Evolutionary conservation across 768 basidiomycete genomes (phyloP).

Genomic region (Gymnopilus dilepis): DNA sequence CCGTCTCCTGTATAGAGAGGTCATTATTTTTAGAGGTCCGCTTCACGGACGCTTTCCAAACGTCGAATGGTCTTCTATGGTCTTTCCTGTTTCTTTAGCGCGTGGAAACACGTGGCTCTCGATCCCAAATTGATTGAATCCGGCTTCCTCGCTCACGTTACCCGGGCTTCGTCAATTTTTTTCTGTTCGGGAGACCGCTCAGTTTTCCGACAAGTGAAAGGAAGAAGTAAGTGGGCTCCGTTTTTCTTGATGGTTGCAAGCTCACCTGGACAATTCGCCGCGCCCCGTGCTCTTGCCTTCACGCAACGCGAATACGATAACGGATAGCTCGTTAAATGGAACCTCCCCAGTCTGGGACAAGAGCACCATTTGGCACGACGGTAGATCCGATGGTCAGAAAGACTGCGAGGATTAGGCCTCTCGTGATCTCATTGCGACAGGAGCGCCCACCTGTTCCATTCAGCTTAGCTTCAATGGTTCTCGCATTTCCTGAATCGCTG

Average conservation of each 20-base stretch:
- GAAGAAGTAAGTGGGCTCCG: background rate
- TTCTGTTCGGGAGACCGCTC: background rate
- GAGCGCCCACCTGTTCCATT: background rate
- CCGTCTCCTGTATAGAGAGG: background rate
- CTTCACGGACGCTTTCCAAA: background rate
- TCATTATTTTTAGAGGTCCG: background rate
- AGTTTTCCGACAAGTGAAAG: background rate
- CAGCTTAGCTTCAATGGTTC: background rate
- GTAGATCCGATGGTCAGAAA: background rate
- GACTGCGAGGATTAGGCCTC: background rate
- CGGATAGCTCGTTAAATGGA: background rate
- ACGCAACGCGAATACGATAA: background rate
- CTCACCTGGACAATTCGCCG: background rate
- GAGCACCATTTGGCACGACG: background rate
- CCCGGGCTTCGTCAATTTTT: background rate
- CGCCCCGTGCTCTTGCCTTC: background rate
- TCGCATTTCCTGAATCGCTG: background rate
- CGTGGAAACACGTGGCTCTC: background rate
- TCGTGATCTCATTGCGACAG: background rate
- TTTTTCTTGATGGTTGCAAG: background rate
- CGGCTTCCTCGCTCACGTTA: background rate
- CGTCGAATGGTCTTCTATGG: background rate
- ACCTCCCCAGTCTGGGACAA: background rate
- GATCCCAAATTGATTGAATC: background rate
- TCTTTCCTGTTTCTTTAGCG: slow-evolving; percentile 1